Evolutionary conservation across 148 eudicot genomes (phyloP).

Genomic region (Dysphania ambrosioides): DNA sequence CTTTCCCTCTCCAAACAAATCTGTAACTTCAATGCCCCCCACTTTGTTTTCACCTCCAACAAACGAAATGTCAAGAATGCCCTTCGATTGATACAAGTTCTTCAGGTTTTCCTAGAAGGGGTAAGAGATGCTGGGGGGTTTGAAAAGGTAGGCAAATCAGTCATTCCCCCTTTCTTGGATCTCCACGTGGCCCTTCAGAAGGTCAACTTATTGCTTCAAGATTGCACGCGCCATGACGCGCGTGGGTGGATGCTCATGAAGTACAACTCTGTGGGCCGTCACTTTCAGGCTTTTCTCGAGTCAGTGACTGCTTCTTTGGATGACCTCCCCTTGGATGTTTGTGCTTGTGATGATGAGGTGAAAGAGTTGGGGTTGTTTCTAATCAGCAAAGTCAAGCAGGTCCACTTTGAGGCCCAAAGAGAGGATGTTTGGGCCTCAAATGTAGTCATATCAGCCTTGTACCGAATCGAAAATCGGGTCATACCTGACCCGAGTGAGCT

Average conservation of each 20-base stretch:
- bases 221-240: conserved; percentile 47
- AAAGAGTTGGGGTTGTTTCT: conserved; percentile 38
- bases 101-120: conserved; percentile 48
- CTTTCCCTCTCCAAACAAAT: conserved; percentile 41
- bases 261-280: conserved; percentile 30
- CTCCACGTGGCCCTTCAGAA: conserved; percentile 66
- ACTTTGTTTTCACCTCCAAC: conserved; percentile 29
- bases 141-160: conserved; percentile 4
- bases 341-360: conserved; percentile 34
- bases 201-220: conserved; percentile 45
- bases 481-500: conserved; percentile 52
- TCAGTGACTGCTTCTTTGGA: conserved; percentile 46
- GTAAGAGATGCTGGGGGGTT: conserved; percentile 21
- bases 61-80: conserved; percentile 38
- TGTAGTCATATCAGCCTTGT: conserved; percentile 29
- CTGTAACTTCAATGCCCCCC: conserved; percentile 28
- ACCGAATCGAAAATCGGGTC: conserved; percentile 38
- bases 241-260: conserved; percentile 55
- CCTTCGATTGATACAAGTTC: conserved; percentile 42
- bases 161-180: conserved; percentile 39
- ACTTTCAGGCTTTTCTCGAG: conserved; percentile 36
- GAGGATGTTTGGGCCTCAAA: conserved; percentile 33
- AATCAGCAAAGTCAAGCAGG: conserved; percentile 33
- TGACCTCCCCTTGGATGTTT: conserved; percentile 30
- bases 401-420: conserved; percentile 31